These are phyloP conservation scores for Pistacia integerrima DNA, from an alignment of 345 rosid genomes.

Conservation along the genomic window DNA sequence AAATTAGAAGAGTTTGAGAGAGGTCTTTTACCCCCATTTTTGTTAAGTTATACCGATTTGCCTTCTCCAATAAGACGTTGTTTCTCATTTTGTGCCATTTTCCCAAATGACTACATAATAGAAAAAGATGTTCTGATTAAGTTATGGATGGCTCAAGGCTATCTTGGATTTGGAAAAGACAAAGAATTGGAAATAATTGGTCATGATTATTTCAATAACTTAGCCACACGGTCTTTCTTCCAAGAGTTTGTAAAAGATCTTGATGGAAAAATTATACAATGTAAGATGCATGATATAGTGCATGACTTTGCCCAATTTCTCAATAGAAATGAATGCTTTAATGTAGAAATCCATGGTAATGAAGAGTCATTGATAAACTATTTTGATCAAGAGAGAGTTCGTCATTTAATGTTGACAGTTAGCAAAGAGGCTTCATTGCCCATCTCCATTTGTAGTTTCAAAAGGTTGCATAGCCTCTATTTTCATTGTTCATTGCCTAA, in stretches of 20 bases:
- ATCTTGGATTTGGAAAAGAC: neutral
- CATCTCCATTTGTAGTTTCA: no score
- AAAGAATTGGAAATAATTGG: neutral
- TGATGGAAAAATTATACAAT: neutral
- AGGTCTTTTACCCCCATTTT: neutral
- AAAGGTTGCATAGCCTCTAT: neutral
- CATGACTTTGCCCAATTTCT: slow-evolving; percentile 7
- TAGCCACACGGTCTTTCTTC: neutral
- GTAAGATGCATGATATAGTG: slow-evolving; percentile 11
- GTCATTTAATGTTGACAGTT: no score
- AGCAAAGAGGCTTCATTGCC: no score
- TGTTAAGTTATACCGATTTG: slow-evolving; percentile 1
- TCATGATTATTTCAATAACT: no score
- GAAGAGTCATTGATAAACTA: neutral
- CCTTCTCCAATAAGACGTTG: neutral
- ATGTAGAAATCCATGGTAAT: neutral
- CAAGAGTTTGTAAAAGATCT: neutral
- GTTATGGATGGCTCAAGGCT: slow-evolving; percentile 25
- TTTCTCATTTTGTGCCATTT: neutral
- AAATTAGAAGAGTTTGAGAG: neutral
- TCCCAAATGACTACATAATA: neutral
- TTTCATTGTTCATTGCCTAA: neutral
- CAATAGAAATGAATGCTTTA: neutral
- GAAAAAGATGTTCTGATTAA: neutral
- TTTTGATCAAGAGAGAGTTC: no score